Evolutionary conservation across 1,284 basidiomycete species (phyloP).

Genomic region (Leccinum variabile): DNA sequence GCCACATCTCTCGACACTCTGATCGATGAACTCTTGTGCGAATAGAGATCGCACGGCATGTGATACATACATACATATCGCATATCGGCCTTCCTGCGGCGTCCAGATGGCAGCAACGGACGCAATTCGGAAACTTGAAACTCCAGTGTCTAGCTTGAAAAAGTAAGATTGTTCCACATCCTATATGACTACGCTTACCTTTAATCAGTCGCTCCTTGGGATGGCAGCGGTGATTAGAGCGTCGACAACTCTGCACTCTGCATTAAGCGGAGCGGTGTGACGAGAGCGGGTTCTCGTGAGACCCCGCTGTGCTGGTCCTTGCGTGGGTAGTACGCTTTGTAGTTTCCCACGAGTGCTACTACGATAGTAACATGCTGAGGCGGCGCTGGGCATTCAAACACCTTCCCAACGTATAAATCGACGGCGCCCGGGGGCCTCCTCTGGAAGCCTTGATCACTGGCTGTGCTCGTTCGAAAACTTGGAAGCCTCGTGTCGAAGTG

Average conservation of each 20-base stretch:
- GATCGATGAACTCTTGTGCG: constrained; percentile 1
- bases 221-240: background rate
- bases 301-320: background rate
- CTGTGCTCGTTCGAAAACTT: background rate
- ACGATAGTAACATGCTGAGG: background rate
- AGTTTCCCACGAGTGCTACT: constrained; percentile 25
- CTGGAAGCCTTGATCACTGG: background rate
- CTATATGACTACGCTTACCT: background rate
- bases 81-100: constrained; percentile 3
- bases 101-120: constrained; percentile 4
- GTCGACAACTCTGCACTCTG: background rate
- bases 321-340: background rate
- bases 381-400: no score
- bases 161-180: background rate
- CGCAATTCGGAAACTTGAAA: background rate
- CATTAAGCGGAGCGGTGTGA: background rate
- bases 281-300: background rate
- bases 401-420: background rate
- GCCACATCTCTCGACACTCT: constrained; percentile 4
- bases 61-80: background rate
- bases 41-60: constrained; percentile 6
- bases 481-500: background rate
- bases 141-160: constrained; percentile 8
- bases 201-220: constrained; percentile 4
- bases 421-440: background rate